phyloP scores from a whole-genome alignment of 208 protist genomes.

The Strigomonas galati region DNA sequence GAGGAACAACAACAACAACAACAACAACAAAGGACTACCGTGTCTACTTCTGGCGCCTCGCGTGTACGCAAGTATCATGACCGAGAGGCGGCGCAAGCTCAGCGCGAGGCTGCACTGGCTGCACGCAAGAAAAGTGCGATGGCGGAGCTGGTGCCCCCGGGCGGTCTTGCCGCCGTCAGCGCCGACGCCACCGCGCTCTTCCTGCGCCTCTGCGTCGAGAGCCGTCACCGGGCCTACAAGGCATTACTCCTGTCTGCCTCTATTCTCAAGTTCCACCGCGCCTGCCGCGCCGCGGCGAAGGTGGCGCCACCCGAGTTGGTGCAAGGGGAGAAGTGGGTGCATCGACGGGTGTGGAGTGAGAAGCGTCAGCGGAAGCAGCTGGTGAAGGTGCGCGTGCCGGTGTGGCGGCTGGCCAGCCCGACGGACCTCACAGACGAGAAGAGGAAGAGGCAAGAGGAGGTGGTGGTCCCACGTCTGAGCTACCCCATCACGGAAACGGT shows the following conservation, averaged over 20 bases:
- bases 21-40: too few species aligned
- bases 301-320: conserved; percentile 39
- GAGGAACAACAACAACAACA: too few species aligned
- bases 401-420: conserved; percentile 28
- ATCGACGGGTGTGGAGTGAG: conserved; percentile 39
- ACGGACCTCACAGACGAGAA: too few species aligned
- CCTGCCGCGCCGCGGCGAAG: conserved; percentile 47
- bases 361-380: conserved; percentile 29
- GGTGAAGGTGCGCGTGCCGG: conserved; percentile 38
- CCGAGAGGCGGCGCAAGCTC: background rate
- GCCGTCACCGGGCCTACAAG: conserved; percentile 32
- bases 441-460: background rate
- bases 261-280: conserved; percentile 38
- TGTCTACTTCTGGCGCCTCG: background rate
- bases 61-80: conserved; percentile 23
- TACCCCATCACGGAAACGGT: conserved; percentile 27
- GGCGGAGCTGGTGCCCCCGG: conserved; percentile 48
- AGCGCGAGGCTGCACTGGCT: background rate
- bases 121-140: background rate
- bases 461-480: conserved; percentile 12
- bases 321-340: conserved; percentile 29
- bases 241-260: conserved; percentile 41
- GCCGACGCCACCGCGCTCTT: conserved; percentile 33
- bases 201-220: conserved; percentile 40
- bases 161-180: conserved; percentile 33